These are phyloP conservation scores for Verticillium albo-atrum DNA, from an alignment of 2,329 filamentous ascomycete genomes.

Conservation along the genomic window DNA sequence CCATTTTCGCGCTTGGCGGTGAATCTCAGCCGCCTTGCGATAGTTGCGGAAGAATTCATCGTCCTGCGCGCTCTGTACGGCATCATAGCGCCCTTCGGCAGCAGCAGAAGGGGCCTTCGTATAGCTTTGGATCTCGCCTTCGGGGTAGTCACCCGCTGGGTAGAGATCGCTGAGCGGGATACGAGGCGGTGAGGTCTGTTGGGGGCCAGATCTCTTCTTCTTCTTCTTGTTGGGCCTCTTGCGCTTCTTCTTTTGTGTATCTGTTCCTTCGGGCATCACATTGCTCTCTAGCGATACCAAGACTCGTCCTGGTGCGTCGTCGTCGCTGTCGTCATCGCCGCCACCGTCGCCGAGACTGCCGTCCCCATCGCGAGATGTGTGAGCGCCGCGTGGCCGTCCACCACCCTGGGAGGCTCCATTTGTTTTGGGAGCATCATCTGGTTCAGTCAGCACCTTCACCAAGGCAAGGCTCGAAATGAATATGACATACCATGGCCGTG, in stretches of 20 bases:
- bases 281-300: background rate
- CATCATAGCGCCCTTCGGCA: constrained; percentile 17
- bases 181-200: constrained; percentile 26
- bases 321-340: constrained; percentile 20
- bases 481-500: constrained; percentile 23
- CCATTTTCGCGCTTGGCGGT: constrained; percentile 82
- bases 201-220: constrained; percentile 9
- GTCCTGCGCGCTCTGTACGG: constrained; percentile 18
- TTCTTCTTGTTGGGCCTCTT: constrained; percentile 14
- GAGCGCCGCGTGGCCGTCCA: constrained; percentile 35
- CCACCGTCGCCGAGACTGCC: constrained; percentile 28
- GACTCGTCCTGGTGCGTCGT: constrained; percentile 17
- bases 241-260: constrained; percentile 5
- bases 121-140: constrained; percentile 22
- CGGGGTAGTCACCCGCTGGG: constrained; percentile 18
- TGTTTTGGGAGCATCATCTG: constrained; percentile 14
- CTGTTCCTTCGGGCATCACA: background rate
- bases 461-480: background rate
- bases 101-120: constrained; percentile 8
- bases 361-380: constrained; percentile 36
- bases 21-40: constrained; percentile 76
- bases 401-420: constrained; percentile 18
- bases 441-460: constrained; percentile 14
- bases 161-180: constrained; percentile 25
- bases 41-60: constrained; percentile 73